phyloP scores from a whole-genome alignment of 2,329 filamentous ascomycete genomes.

The Penicillium sumatraense region DNA sequence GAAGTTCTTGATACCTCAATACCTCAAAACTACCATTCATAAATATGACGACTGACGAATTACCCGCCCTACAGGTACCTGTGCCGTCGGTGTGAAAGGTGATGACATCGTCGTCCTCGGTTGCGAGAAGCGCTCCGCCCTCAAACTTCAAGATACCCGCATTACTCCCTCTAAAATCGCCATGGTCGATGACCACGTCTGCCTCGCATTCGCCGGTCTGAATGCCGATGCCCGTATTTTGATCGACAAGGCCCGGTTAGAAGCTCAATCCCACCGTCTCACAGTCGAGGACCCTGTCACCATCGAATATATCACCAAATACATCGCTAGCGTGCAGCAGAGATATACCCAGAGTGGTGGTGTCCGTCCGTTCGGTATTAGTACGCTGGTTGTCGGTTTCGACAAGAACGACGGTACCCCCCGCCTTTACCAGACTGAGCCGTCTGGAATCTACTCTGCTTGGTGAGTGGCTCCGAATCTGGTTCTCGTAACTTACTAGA shows the following conservation, averaged over 20 bases:
- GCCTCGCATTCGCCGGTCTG: conserved; percentile 93
- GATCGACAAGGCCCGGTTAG: conserved; percentile 95
- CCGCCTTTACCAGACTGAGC: conserved; percentile 95
- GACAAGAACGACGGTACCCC: conserved; percentile 89
- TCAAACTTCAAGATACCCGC: conserved; percentile 99
- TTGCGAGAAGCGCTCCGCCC: conserved; percentile 97
- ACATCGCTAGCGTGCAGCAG: conserved; percentile 96
- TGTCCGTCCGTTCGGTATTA: conserved; percentile 98
- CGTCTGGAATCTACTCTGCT: conserved; percentile 98
- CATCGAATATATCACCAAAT: conserved; percentile 99
- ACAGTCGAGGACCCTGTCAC: conserved; percentile 97
- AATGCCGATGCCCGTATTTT: conserved; percentile 98
- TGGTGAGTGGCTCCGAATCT: conserved; percentile 67
- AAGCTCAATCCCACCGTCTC: conserved; percentile 95
- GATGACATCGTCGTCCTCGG: conserved; percentile 91
- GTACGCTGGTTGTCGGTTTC: conserved; percentile 97
- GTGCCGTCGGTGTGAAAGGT: conserved; percentile 96
- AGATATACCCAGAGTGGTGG: conserved; percentile 98
- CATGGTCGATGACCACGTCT: conserved; percentile 92
- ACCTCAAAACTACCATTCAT: not conserved
- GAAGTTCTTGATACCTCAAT: not conserved
- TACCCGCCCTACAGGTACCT: conserved; percentile 70
- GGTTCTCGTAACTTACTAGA: conserved; percentile 8
- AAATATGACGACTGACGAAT: conserved; percentile 11
- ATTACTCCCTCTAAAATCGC: conserved; percentile 99